Evolutionary conservation across 345 rosid species (phyloP).

Genomic region (Erodium maritimum): DNA sequence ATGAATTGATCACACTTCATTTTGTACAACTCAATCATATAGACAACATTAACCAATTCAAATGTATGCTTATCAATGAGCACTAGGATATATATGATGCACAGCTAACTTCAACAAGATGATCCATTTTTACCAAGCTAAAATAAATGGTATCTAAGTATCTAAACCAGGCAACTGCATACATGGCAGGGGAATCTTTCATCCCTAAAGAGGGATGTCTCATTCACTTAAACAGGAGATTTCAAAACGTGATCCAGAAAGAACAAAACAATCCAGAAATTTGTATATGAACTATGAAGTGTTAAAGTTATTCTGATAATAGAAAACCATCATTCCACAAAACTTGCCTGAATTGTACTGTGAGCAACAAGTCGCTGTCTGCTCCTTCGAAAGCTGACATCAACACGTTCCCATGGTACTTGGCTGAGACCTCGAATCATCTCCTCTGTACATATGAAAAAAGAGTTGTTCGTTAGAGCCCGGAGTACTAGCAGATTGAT

Average conservation of each 20-base stretch:
- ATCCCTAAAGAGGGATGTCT: not conserved
- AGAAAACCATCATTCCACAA: not conserved
- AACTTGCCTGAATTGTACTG: conserved; percentile 83
- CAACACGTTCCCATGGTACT: conserved; percentile 81
- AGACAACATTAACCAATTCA: too few relatives aligned
- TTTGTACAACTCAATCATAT: too few relatives aligned
- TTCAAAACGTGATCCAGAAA: not conserved
- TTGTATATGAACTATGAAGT: not conserved
- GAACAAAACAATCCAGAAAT: not conserved
- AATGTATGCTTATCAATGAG: too few relatives aligned
- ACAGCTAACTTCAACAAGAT: not conserved
- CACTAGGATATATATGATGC: not conserved
- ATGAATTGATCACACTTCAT: too few relatives aligned
- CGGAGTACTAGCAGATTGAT: not conserved
- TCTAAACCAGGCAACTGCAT: too few relatives aligned
- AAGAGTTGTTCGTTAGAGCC: not conserved
- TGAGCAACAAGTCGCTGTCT: conserved; percentile 68
- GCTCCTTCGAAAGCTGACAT: conserved; percentile 86
- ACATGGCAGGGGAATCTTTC: too few relatives aligned
- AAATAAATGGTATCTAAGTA: too few relatives aligned
- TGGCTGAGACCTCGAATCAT: conserved; percentile 75
- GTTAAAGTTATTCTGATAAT: not conserved
- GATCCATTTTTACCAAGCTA: not conserved
- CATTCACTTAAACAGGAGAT: not conserved
- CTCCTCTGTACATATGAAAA: conserved; percentile 41